phyloP scores from a whole-genome alignment of 1,284 basidiomycete genomes.

The Apiotrichum brassicae region DNA sequence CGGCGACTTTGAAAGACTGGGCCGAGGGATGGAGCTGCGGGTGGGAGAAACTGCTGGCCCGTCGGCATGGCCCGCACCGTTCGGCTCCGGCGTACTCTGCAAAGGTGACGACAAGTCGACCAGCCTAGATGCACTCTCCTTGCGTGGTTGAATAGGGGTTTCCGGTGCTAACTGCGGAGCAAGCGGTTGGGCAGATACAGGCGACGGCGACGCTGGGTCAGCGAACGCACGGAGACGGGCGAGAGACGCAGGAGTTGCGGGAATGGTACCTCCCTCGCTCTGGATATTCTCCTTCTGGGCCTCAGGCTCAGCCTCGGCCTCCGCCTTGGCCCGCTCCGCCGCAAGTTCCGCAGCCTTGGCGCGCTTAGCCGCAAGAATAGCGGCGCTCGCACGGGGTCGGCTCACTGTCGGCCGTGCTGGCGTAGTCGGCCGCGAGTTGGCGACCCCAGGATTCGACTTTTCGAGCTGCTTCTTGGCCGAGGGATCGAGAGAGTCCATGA shows the following conservation, averaged over 20 bases:
- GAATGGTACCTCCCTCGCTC: neutral
- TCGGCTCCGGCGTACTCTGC: too few relatives aligned
- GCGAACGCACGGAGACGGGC: too few relatives aligned
- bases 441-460: constrained; percentile 59
- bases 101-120: too few relatives aligned
- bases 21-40: too few relatives aligned
- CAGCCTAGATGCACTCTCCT: too few relatives aligned
- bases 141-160: too few relatives aligned
- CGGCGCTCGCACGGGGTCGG: constrained; percentile 15
- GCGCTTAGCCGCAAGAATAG: constrained; percentile 35
- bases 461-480: constrained; percentile 75
- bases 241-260: neutral
- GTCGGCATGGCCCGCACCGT: too few relatives aligned
- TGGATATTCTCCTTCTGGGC: neutral
- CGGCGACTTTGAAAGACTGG: too few relatives aligned
- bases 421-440: neutral
- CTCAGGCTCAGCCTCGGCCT: neutral
- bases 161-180: too few relatives aligned
- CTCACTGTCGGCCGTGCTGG: neutral
- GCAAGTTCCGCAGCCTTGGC: constrained; percentile 34
- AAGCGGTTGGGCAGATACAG: too few relatives aligned
- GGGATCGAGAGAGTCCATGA: constrained; percentile 66
- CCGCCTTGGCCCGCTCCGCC: constrained; percentile 6
- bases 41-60: too few relatives aligned
- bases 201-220: too few relatives aligned